Base-by-base conservation (phyloP, 441 rosid genomes). In the Jatropha podagrica region DNA sequence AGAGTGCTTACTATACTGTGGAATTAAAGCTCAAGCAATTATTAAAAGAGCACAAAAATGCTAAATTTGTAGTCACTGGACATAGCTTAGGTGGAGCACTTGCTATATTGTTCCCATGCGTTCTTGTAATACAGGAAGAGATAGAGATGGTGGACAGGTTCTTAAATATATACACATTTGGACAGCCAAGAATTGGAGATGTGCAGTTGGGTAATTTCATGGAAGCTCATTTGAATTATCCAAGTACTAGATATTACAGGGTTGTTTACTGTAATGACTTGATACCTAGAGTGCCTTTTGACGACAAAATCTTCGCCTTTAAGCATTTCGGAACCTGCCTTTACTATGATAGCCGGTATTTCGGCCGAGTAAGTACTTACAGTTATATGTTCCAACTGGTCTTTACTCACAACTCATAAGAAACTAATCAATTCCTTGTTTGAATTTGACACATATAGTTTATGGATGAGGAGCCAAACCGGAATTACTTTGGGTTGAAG, bases 301-400 rank as follows among this genome's bases (percentile, higher is more conserved):
- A 91, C 40, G 89, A 91, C 77, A 85, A 63, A 58, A 88, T 81
- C 7, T 91, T 91, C 84, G 75, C 81, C 79, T 88, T 85, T 60
- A 88, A 90, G 80, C 97, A 93, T 65, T 93, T 91, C 27, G 95
- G 96, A 51, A 56, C 77, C 38, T 91, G 97, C 81, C 87, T 90
- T 40, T 91, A 87, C 83, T 91, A 88, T 44, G 80, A 89, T 77
- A 88, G 93, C 75, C 60, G 23, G 7, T 55, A 55, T 6, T 55
- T 55, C 17, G 60, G 60, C 60, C 60, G 26, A n/a, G 60, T 55
- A 55, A 55, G 60, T n/a, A 55, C 26, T 4, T 52, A 52, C 15
- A 4, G 0, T 3, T 52, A 32, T 1, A 32, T 32, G 32, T 32
- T 32, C 32, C 1, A 32, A 32, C 32, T 32, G 32, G 2, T 32